Percentiles rank a stretch among this genome's conserved stretches.
Evolutionary conservation across 305 asterid species (phyloP).

Genomic region (Ilex paraguariensis): DNA sequence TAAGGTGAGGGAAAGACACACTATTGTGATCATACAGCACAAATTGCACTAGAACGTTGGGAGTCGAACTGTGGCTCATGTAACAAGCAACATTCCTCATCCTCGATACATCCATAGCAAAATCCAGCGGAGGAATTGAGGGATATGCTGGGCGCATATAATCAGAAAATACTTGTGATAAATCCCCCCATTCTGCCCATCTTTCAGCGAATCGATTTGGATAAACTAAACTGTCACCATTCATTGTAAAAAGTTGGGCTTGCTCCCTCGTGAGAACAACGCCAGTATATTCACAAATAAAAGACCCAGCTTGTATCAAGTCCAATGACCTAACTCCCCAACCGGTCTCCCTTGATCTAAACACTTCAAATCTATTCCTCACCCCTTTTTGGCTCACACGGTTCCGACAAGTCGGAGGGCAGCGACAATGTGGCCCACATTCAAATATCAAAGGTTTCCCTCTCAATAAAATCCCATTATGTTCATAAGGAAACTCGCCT

Average conservation of each 20-base stretch:
- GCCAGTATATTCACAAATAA: slow-evolving; percentile 88
- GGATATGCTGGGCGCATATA: slow-evolving; percentile 59
- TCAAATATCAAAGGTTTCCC: slow-evolving; percentile 86
- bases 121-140: slow-evolving; percentile 75
- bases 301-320: slow-evolving; percentile 84
- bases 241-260: slow-evolving; percentile 66
- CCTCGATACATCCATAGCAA: slow-evolving; percentile 85
- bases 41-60: slow-evolving; percentile 83
- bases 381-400: slow-evolving; percentile 85
- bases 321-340: slow-evolving; percentile 96
- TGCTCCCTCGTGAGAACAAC: slow-evolving; percentile 82
- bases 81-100: slow-evolving; percentile 91
- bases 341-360: slow-evolving; percentile 80
- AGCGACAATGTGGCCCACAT: slow-evolving; percentile 81
- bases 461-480: slow-evolving; percentile 56
- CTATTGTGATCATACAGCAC: slow-evolving; percentile 79
- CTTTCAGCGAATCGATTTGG: slow-evolving; percentile 67
- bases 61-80: slow-evolving; percentile 76
- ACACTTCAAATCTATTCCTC: slow-evolving; percentile 71
- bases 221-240: slow-evolving; percentile 75
- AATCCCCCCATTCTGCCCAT: slow-evolving; percentile 94
- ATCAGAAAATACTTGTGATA: slow-evolving; percentile 52
- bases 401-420: slow-evolving; percentile 74
- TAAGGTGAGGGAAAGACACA: slow-evolving; percentile 73
- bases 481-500: slow-evolving; percentile 65